Conservation (phyloP, 2,329 filamentous ascomycete species). For the Macrophomina phaseolina region DNA sequence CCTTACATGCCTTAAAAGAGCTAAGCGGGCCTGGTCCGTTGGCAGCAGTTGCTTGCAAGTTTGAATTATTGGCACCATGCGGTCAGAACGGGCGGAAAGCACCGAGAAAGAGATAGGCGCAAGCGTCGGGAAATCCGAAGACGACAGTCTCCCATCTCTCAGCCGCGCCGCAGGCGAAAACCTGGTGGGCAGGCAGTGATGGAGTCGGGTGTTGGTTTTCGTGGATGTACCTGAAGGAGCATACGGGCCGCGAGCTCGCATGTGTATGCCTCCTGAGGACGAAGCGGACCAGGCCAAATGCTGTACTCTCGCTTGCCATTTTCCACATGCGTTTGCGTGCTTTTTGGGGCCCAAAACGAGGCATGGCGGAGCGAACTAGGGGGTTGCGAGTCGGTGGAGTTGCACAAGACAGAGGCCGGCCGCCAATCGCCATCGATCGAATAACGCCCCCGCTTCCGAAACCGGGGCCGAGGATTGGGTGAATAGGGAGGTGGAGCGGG, state of each 20-base stretch:
- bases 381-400: background rate
- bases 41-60: conserved; percentile 3
- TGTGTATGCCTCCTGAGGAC: background rate
- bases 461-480: conserved; percentile 3
- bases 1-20: conserved; percentile 1
- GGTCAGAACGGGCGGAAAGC: background rate
- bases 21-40: background rate
- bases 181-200: no score
- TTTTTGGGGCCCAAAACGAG: conserved; percentile 1
- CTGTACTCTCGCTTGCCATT: background rate
- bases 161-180: background rate
- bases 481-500: background rate
- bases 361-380: background rate
- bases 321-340: background rate
- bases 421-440: conserved; percentile 1
- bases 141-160: background rate
- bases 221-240: background rate
- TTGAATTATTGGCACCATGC: background rate
- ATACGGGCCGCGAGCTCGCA: background rate
- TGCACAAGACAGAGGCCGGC: background rate
- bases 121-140: background rate
- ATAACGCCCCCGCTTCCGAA: conserved; percentile 12
- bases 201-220: background rate
- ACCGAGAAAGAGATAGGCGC: background rate
- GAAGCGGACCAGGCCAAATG: background rate